Conservation (phyloP, 148 eudicot genomes). For the Rhododendron mucronatum region DNA sequence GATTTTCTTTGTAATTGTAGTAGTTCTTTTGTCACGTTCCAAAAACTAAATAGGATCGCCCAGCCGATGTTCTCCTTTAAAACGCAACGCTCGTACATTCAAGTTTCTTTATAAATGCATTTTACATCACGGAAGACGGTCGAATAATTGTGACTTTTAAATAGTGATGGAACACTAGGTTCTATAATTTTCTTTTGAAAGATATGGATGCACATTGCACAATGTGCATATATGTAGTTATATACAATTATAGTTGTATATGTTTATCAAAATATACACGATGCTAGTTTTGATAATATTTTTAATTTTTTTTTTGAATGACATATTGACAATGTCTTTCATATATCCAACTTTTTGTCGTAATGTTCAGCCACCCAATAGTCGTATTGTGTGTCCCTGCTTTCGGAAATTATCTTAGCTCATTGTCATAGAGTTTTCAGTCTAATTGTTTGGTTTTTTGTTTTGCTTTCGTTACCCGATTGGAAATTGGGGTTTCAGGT, state of each 20-base stretch:
- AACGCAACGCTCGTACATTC: neutral
- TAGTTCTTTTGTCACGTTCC: neutral
- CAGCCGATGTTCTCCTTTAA: neutral
- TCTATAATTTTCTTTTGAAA: neutral
- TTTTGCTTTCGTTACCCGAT: neutral
- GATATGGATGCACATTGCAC: neutral
- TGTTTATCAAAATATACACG: neutral
- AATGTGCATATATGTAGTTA: neutral
- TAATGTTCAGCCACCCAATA: neutral
- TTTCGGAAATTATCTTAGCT: neutral
- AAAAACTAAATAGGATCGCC: neutral
- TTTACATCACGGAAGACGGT: neutral
- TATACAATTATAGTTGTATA: neutral
- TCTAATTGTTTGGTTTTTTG: neutral
- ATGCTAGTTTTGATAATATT: neutral
- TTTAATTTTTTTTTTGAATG: neutral
- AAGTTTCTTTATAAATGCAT: neutral
- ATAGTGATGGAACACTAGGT: neutral
- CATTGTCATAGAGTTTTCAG: neutral
- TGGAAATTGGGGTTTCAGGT: slow-evolving; percentile 38
- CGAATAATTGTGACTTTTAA: neutral
- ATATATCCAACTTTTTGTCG: neutral
- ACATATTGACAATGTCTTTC: neutral
- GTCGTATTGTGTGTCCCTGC: neutral
- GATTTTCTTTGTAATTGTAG: neutral